Evolutionary conservation across 257 asterid species (phyloP).

Genomic region (Solanum ossicruentum): DNA sequence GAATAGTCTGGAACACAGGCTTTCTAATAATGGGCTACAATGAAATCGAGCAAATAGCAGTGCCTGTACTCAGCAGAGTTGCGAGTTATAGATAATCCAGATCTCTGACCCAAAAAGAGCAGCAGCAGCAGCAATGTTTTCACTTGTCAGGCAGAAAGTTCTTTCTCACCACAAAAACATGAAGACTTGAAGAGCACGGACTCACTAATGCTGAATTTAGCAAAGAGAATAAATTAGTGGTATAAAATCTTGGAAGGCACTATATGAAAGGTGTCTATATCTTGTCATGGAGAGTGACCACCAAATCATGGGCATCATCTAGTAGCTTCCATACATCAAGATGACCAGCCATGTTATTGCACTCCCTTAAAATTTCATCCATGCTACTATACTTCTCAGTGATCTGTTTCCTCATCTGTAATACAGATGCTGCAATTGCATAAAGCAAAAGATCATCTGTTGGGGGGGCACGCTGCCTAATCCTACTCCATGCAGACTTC

Average conservation of each 20-base stretch:
- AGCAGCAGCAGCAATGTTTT: neutral
- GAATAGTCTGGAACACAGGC: neutral
- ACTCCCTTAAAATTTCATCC: conserved; percentile 85
- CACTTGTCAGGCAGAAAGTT: neutral
- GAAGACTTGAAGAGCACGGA: neutral
- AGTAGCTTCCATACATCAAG: conserved; percentile 79
- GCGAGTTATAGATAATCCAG: neutral
- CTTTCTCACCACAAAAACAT: neutral
- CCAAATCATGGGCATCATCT: conserved; percentile 84
- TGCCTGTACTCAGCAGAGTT: neutral
- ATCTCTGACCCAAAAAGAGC: neutral
- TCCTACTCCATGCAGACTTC: conserved; percentile 53
- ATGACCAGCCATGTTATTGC: conserved; percentile 80
- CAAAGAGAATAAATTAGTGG: neutral
- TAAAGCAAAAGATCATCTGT: conserved; percentile 72
- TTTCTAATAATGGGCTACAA: neutral
- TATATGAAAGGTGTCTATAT: conserved; percentile 17
- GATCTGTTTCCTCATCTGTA: conserved; percentile 70
- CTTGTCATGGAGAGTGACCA: conserved; percentile 67
- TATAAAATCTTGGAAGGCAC: neutral
- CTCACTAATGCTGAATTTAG: neutral
- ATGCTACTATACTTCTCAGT: conserved; percentile 72
- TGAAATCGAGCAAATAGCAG: neutral
- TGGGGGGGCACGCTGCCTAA: conserved; percentile 70
- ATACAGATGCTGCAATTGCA: conserved; percentile 77